phyloP scores from a whole-genome alignment of 75 land plant species.

The Sequoiadendron giganteum region DNA sequence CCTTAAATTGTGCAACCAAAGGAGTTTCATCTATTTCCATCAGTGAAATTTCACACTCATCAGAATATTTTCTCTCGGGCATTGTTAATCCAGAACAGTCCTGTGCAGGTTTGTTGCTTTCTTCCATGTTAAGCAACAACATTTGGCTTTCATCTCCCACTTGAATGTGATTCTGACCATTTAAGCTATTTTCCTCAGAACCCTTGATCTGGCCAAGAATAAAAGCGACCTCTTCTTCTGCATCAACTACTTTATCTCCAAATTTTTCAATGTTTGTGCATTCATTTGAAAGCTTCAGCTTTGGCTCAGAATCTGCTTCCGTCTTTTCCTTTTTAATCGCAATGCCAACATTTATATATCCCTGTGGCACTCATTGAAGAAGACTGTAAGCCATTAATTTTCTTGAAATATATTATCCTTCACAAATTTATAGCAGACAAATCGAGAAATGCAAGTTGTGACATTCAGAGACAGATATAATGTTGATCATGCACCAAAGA shows the following conservation, averaged over 20 bases:
- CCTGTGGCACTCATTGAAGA: slow-evolving; percentile 45
- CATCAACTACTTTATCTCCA: slow-evolving; percentile 41
- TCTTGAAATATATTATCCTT: slow-evolving; percentile 1
- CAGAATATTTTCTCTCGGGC: slow-evolving; percentile 1
- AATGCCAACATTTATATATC: slow-evolving; percentile 89
- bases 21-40: slow-evolving; percentile 13
- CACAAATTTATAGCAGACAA: background rate
- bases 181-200: slow-evolving; percentile 18
- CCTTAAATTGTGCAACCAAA: background rate
- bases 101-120: slow-evolving; percentile 4
- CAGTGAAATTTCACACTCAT: background rate
- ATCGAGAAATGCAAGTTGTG: background rate
- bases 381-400: background rate
- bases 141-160: slow-evolving; percentile 14
- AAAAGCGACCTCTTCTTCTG: slow-evolving; percentile 65
- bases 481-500: background rate
- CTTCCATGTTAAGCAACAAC: slow-evolving; percentile 13
- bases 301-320: slow-evolving; percentile 14
- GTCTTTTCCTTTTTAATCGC: slow-evolving; percentile 50
- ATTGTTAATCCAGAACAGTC: background rate
- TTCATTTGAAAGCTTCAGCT: slow-evolving; percentile 24
- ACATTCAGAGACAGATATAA: background rate
- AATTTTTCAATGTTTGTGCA: slow-evolving; percentile 17
- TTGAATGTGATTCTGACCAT: slow-evolving; percentile 5
- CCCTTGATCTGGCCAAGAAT: slow-evolving; percentile 50